Conservation (phyloP, 2,329 filamentous ascomycete species). For the Neoascochyta sp. region DNA sequence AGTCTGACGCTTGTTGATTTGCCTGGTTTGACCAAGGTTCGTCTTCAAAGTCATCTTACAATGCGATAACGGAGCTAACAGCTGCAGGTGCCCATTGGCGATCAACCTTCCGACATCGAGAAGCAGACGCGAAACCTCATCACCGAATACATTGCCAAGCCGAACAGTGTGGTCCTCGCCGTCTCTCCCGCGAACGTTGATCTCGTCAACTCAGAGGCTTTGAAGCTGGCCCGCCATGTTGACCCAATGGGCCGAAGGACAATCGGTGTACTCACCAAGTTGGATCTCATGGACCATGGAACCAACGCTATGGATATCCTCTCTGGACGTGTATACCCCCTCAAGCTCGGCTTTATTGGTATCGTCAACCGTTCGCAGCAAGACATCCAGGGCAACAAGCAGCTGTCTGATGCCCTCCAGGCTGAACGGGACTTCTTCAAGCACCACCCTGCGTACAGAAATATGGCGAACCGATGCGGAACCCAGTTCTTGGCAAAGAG, state of each 20-base stretch:
- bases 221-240: conserved; percentile 95
- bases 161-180: conserved; percentile 95
- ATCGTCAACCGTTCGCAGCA: conserved; percentile 98
- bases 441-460: conserved; percentile 94
- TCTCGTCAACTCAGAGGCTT: conserved; percentile 93
- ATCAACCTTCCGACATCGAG: conserved; percentile 96
- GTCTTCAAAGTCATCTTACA: conserved; percentile 12
- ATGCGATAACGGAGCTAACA: conserved; percentile 22
- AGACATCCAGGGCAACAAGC: conserved; percentile 93
- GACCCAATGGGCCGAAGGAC: conserved; percentile 91
- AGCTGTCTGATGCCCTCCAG: conserved; percentile 85
- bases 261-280: conserved; percentile 93
- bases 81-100: conserved; percentile 82
- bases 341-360: conserved; percentile 96
- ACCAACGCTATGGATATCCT: conserved; percentile 97
- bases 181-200: conserved; percentile 98
- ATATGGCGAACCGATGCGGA: conserved; percentile 89
- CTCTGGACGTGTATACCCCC: conserved; percentile 91
- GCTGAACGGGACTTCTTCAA: conserved; percentile 93
- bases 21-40: conserved; percentile 88
- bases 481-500: conserved; percentile 94
- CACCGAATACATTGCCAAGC: conserved; percentile 96
- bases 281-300: conserved; percentile 98
- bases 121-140: conserved; percentile 97
- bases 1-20: conserved; percentile 95